Evolutionary conservation across 306 rosid genomes (phyloP), one percentile per base, ranked within the genome.

Genomic region (Betula pendula): DNA sequence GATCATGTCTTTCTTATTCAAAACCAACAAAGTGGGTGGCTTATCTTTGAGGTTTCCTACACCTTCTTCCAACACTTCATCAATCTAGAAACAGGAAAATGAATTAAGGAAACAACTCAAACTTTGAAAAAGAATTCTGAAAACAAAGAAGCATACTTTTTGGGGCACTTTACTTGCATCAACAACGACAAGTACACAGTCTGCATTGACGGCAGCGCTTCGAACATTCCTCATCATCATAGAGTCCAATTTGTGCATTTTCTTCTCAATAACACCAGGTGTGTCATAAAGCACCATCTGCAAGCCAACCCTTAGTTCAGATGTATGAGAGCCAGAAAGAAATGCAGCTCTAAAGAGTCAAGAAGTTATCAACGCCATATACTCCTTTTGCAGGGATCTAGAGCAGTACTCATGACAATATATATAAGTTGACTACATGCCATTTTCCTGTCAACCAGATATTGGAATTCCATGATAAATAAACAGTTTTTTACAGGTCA

Each of bases 151-250:
- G 68, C 91, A 80, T 92, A 92, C 97, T 81, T 95, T 92, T 86
- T 90, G 90, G 74, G 99, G 97, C 77, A 86, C 84, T 95, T 90
- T 92, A 86, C 94, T 82, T 74, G 99, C 97, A 91, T 95, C 99
- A 77, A 95, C 97, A n/a, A 95, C 93, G 84, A 95, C 86, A 83
- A 95, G 73, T 10, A 95, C 94, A 86, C 99, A 92, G 80, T 95
- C 97, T 59, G 99, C 97, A 78, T 90, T 89, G 75, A 90, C 79
- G 17, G 88, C 88, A 53, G 99, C 99, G 3, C 88, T 87, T 83
- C 96, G 94, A 71, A 95, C 99, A 74, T 95, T 95, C 80, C 88
- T 90, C 99, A 95, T 95, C 99, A 95, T 95, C 99, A 95, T 89
- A 15, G 97, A 80, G 76, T 95, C 99, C 81, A 95, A 84, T 87